phyloP scores from a whole-genome alignment of 306 rosid genomes.

The Fagus sylvatica region DNA sequence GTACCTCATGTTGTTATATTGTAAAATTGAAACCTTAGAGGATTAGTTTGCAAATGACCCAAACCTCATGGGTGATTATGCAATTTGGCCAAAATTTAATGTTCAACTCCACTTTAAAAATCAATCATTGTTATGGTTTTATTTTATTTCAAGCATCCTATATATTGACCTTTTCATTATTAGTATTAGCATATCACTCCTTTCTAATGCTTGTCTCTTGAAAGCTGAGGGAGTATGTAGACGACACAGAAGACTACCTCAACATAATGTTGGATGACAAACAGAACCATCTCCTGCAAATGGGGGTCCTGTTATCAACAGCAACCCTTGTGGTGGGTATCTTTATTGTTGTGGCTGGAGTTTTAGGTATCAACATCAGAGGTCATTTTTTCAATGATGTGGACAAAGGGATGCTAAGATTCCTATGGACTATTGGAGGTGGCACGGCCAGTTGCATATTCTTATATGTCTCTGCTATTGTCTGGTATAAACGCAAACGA shows the following conservation, averaged over 20 bases:
- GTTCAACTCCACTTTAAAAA: too few relatives aligned
- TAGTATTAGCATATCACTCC: not conserved
- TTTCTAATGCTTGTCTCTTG: conserved; percentile 2
- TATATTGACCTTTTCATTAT: too few relatives aligned
- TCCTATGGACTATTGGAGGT: conserved; percentile 48
- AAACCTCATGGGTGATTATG: too few relatives aligned
- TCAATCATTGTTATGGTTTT: not conserved
- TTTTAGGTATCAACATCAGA: conserved; percentile 50
- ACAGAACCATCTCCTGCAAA: conserved; percentile 75
- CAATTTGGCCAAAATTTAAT: too few relatives aligned
- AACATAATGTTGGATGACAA: conserved; percentile 93
- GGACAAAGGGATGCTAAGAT: conserved; percentile 34
- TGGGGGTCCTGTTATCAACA: conserved; percentile 60
- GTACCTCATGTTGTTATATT: too few relatives aligned
- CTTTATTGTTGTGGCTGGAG: conserved; percentile 48
- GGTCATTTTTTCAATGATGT: conserved; percentile 34
- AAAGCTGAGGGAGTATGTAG: conserved; percentile 82
- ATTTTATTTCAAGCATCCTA: not conserved
- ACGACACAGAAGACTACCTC: conserved; percentile 82
- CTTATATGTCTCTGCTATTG: conserved; percentile 43
- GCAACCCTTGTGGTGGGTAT: conserved; percentile 53
- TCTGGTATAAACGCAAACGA: conserved; percentile 52
- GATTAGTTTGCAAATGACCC: too few relatives aligned
- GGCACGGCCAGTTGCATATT: conserved; percentile 32
- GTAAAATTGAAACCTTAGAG: too few relatives aligned